These are phyloP conservation scores for Clavispora vitiphila DNA, from an alignment of 805 yeast species.

Conservation along the genomic window DNA sequence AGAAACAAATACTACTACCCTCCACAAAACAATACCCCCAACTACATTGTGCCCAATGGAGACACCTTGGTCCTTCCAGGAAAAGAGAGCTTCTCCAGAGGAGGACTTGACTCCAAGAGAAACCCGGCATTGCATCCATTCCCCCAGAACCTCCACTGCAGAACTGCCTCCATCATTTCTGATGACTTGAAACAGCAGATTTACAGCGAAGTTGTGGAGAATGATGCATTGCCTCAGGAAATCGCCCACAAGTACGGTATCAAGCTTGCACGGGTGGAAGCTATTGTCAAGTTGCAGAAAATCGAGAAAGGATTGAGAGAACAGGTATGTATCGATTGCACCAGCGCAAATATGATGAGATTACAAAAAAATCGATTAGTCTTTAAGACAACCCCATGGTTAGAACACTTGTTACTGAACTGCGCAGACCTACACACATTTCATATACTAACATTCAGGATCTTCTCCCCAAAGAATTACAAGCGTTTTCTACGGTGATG, in stretches of 20 bases:
- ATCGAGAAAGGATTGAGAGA: conserved; percentile 61
- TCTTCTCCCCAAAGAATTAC: conserved; percentile 50
- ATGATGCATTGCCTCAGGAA: conserved; percentile 58
- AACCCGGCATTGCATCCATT: conserved; percentile 63
- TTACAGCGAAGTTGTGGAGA: conserved; percentile 47
- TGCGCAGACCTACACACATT: neutral
- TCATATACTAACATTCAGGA: conserved; percentile 42
- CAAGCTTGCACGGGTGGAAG: conserved; percentile 83
- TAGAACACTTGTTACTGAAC: conserved; percentile 30
- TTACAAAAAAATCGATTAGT: conserved; percentile 58
- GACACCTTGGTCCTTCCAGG: conserved; percentile 15
- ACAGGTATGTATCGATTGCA: conserved; percentile 46
- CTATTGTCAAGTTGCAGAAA: conserved; percentile 63
- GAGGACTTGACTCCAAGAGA: conserved; percentile 9
- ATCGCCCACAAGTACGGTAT: conserved; percentile 76
- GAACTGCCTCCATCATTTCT: conserved; percentile 59
- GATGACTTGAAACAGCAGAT: conserved; percentile 57
- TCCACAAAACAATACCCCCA: conserved; percentile 64
- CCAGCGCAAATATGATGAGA: conserved; percentile 40
- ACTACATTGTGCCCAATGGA: conserved; percentile 62
- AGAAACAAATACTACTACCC: conserved; percentile 71
- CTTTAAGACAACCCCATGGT: conserved; percentile 69
- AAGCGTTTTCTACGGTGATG: conserved; percentile 56
- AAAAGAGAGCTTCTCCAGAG: conserved; percentile 20
- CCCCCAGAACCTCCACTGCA: conserved; percentile 66